Evolutionary conservation across 306 rosid genomes (phyloP), one percentile per base, ranked within the genome.

Genomic region (Gastrolobium bilobum): DNA sequence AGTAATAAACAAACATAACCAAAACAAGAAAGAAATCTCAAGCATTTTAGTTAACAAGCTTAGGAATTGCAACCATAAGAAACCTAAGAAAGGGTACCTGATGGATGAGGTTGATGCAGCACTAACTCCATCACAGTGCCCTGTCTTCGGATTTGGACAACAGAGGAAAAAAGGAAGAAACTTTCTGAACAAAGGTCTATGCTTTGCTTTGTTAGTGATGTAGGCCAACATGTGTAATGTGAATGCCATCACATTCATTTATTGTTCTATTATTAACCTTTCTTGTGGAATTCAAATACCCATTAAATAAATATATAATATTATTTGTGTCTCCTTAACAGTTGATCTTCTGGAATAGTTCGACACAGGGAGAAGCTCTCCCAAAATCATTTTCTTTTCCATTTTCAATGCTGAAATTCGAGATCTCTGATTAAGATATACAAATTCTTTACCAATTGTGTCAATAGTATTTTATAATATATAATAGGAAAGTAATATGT

Each of bases 1-100:
- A 74, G 84, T 57, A 37, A 72, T 29, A 42, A 72, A 79, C 54
- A 83, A 81, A 77, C n/a, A 48, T 3, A 37, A 50, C 33, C 47
- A 75, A 15, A 72, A 35, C 11, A 66, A 54, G 39, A 7, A 30
- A 20, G 46, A 44, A 13, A 13, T 53, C 2, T 56, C 77, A 68
- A 70, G 63, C 15, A 39, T 39, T 47, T 48, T 39, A 65, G 20
- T 14, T 34, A 6, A 33, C 60, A 47, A 30, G n/a, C 46, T 53
- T 33, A 56, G 35, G 15, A 80, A 11, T 43, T n/a, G 14, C 7
- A 80, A 57, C 52, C 9, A 63, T n/a, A 4, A 10, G 35, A 50
- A 81, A 73, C 13, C 65, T 29, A 69, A 60, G 76, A 68, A 60
- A 69, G 51, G 71, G 71, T 75, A 89, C 83, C 88, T 80, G 89